Evolutionary conservation across 345 rosid genomes (phyloP).

Genomic region (Murraya paniculata): DNA sequence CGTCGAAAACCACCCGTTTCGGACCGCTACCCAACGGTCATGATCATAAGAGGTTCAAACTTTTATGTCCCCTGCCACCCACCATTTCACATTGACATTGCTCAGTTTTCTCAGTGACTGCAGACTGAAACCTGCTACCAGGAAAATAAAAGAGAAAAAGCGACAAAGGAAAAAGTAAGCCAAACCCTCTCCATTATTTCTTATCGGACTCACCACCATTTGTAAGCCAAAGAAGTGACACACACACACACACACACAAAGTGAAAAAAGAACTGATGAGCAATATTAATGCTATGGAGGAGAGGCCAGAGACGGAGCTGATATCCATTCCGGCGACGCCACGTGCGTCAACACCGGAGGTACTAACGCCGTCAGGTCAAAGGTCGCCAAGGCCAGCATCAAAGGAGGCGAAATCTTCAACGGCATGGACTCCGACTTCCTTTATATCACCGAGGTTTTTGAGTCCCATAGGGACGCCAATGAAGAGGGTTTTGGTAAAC

Average conservation of each 20-base stretch:
- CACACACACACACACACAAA: background rate
- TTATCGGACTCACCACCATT: constrained; percentile 4
- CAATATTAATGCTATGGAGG: constrained; percentile 52
- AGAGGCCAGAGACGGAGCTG: constrained; percentile 97
- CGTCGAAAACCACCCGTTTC: background rate
- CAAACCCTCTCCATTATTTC: constrained; percentile 15
- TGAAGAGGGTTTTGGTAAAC: constrained; percentile 90
- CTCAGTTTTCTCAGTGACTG: constrained; percentile 2
- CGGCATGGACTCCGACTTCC: constrained; percentile 94
- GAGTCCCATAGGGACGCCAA: constrained; percentile 96
- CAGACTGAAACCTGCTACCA: background rate
- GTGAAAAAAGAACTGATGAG: background rate
- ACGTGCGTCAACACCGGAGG: constrained; percentile 91
- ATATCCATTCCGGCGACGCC: constrained; percentile 98
- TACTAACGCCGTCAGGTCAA: constrained; percentile 88
- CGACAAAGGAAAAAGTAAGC: background rate
- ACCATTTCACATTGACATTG: constrained; percentile 1
- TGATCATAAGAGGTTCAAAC: constrained; percentile 26
- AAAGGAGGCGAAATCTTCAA: constrained; percentile 64
- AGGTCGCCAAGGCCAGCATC: constrained; percentile 85
- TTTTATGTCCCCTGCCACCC: constrained; percentile 21
- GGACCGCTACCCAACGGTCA: constrained; percentile 27
- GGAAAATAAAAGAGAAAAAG: background rate
- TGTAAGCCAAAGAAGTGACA: background rate
- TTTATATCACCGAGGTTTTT: constrained; percentile 92